phyloP scores from a whole-genome alignment of 768 basidiomycete species.

The Amanita fuliginea region DNA sequence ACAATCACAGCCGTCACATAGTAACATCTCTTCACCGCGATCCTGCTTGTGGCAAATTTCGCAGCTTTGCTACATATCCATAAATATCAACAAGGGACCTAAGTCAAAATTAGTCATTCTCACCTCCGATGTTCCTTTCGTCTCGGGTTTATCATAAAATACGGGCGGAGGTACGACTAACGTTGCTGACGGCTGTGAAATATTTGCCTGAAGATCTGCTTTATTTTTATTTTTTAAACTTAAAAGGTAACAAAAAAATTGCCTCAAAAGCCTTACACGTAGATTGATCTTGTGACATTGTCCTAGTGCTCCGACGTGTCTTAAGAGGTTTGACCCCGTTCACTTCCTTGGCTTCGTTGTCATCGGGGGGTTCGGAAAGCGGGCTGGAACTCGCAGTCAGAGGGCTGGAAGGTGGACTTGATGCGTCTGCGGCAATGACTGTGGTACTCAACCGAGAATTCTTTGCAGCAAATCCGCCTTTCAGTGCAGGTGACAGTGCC shows the following conservation, averaged over 20 bases:
- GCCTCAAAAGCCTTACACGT: slow-evolving; percentile 18
- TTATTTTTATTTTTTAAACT: background rate
- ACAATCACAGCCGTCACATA: slow-evolving; percentile 41
- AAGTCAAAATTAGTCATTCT: slow-evolving; percentile 18
- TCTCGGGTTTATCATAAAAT: slow-evolving; percentile 36
- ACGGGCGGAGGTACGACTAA: slow-evolving; percentile 31
- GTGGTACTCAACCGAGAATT: slow-evolving; percentile 28
- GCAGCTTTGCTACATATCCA: slow-evolving; percentile 58
- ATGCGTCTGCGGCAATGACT: slow-evolving; percentile 27
- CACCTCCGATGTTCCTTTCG: slow-evolving; percentile 44
- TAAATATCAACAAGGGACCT: slow-evolving; percentile 15
- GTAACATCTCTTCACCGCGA: slow-evolving; percentile 82
- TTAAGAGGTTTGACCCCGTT: slow-evolving; percentile 30
- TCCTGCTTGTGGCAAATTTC: slow-evolving; percentile 91
- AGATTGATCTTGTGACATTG: slow-evolving; percentile 38
- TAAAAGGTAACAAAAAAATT: background rate
- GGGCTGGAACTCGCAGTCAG: slow-evolving; percentile 69
- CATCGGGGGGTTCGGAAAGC: slow-evolving; percentile 73
- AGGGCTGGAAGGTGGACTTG: slow-evolving; percentile 63
- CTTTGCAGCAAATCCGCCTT: slow-evolving; percentile 38
- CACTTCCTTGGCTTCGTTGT: slow-evolving; percentile 49
- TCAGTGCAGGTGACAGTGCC: slow-evolving; percentile 27
- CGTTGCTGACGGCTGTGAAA: background rate
- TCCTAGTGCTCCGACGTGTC: slow-evolving; percentile 42
- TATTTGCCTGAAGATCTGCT: background rate